Evolutionary conservation across 2,329 filamentous ascomycete species (phyloP).

Genomic region (Verticillium isaacii): DNA sequence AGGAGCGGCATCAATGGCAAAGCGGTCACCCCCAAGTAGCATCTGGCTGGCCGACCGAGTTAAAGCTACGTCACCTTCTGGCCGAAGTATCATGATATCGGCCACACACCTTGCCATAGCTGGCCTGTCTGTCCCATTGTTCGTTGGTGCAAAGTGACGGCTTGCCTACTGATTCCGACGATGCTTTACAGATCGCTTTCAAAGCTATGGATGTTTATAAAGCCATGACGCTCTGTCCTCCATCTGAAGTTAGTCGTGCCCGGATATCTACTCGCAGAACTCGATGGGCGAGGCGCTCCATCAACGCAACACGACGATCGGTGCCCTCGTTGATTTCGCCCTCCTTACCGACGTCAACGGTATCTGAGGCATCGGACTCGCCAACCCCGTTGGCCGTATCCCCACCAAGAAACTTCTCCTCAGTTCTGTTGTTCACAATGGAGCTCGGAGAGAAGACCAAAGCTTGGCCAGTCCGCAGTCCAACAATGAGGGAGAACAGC

Average conservation of each 20-base stretch:
- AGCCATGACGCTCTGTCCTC: slow-evolving; percentile 41
- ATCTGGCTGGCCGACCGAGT: no score
- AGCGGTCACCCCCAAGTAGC: no score
- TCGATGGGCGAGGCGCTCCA: slow-evolving; percentile 26
- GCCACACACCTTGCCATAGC: no score
- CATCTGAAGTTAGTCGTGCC: slow-evolving; percentile 37
- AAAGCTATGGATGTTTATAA: slow-evolving; percentile 1
- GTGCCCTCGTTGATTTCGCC: slow-evolving; percentile 4
- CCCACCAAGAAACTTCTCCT: slow-evolving; percentile 8
- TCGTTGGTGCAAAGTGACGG: no score
- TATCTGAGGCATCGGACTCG: background rate
- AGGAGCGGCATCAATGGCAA: no score
- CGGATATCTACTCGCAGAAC: slow-evolving; percentile 35
- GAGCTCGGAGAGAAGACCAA: slow-evolving; percentile 42
- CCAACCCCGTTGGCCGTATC: background rate
- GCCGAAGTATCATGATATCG: no score
- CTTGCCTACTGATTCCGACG: no score
- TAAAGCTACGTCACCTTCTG: no score
- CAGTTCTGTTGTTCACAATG: slow-evolving; percentile 15
- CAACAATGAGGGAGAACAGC: slow-evolving; percentile 37
- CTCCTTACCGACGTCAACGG: background rate
- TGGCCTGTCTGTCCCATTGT: no score
- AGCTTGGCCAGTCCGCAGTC: slow-evolving; percentile 37
- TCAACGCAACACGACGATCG: background rate
- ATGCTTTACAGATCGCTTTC: no score